These are phyloP conservation scores for Chalciporus sphaerocephalus DNA, from an alignment of 768 basidiomycete genomes.

Conservation along the genomic window DNA sequence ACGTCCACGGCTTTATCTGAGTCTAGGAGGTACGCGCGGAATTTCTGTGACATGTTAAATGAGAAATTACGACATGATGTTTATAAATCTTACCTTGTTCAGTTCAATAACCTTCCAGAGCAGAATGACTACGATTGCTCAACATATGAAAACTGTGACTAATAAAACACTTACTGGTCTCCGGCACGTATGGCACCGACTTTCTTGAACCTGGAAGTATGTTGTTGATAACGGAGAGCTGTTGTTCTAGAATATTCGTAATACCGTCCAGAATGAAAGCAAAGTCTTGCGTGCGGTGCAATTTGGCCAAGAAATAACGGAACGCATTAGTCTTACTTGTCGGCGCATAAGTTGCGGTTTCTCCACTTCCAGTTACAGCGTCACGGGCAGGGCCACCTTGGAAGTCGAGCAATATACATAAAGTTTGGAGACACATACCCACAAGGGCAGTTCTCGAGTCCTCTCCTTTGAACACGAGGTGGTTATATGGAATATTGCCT, in stretches of 20 bases:
- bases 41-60: conserved; percentile 60
- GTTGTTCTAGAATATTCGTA: conserved; percentile 62
- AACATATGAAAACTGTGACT: conserved; percentile 1
- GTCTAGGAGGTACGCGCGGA: conserved; percentile 75
- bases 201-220: conserved; percentile 83
- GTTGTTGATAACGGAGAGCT: conserved; percentile 68
- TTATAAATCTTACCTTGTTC: conserved; percentile 64
- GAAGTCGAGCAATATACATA: conserved; percentile 75
- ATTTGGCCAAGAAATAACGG: conserved; percentile 85
- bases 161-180: conserved; percentile 58
- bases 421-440: conserved; percentile 68
- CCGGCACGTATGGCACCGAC: conserved; percentile 75
- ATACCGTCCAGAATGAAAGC: conserved; percentile 77
- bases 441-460: conserved; percentile 72
- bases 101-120: conserved; percentile 91
- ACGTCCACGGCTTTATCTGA: conserved; percentile 77
- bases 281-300: conserved; percentile 90
- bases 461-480: conserved; percentile 86
- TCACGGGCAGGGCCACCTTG: conserved; percentile 74
- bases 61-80: not conserved
- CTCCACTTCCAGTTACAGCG: conserved; percentile 36
- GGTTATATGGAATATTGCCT: conserved; percentile 82
- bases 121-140: conserved; percentile 52
- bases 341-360: conserved; percentile 43
- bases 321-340: conserved; percentile 80